A percentile compares a stretch with the other conserved stretches of the same genome.
These are phyloP conservation scores for Ophioceras dolichostomum DNA, from an alignment of 2,329 filamentous ascomycete genomes.

Conservation along the genomic window DNA sequence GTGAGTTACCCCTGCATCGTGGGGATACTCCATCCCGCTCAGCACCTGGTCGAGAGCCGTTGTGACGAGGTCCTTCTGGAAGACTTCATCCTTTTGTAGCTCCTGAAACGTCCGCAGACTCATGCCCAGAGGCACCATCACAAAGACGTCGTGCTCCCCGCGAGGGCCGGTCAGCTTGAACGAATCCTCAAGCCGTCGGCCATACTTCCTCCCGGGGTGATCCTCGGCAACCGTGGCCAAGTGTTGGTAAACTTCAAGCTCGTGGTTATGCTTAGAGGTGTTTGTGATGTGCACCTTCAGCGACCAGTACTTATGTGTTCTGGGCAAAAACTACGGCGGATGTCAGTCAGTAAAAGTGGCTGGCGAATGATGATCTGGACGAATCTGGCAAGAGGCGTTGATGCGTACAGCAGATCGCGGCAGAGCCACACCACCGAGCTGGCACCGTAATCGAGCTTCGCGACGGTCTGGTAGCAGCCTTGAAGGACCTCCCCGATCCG, in stretches of 20 bases:
- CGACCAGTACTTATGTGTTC: conserved; percentile 13
- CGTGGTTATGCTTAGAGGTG: conserved; percentile 13
- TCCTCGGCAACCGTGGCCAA: conserved; percentile 11
- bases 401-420: conserved; percentile 8
- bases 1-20: conserved; percentile 14
- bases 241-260: conserved; percentile 17
- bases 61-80: conserved; percentile 14
- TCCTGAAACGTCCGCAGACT: conserved; percentile 21
- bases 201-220: conserved; percentile 15
- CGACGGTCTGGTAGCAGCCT: conserved; percentile 11
- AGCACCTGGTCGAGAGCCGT: conserved; percentile 12
- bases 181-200: conserved; percentile 20
- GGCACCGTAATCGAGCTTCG: conserved; percentile 11
- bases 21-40: conserved; percentile 13
- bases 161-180: conserved; percentile 16
- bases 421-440: conserved; percentile 13
- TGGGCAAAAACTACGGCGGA: conserved; percentile 2
- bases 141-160: conserved; percentile 20
- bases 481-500: conserved; percentile 9
- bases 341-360: background rate
- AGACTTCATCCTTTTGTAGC: conserved; percentile 11
- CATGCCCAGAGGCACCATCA: conserved; percentile 23
- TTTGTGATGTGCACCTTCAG: conserved; percentile 21
- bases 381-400: background rate
- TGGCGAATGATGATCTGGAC: background rate